Conservation (phyloP, 2,329 filamentous ascomycete species). For the Sclerotinia minor region DNA sequence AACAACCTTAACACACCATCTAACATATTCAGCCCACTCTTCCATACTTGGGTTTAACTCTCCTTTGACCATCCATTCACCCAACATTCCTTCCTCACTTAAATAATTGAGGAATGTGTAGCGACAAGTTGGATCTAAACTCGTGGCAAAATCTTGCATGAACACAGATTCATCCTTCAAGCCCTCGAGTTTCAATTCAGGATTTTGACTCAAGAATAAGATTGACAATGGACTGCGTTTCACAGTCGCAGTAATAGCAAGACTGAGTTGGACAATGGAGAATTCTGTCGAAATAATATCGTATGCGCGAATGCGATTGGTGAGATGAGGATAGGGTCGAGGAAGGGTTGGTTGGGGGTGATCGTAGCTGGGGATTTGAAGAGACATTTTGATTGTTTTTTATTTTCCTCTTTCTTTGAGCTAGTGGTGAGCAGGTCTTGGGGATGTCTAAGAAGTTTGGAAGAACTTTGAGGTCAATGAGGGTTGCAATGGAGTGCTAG, state of each 20-base stretch:
- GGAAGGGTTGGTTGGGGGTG: neutral
- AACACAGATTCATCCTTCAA: slow-evolving; percentile 1
- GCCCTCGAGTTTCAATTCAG: neutral
- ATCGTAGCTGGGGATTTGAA: slow-evolving; percentile 14
- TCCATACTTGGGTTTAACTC: slow-evolving; percentile 4
- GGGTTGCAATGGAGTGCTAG: neutral
- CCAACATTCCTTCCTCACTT: slow-evolving; percentile 12
- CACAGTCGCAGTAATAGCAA: slow-evolving; percentile 15
- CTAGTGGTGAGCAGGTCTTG: neutral
- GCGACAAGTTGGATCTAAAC: slow-evolving; percentile 20
- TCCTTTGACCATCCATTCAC: slow-evolving; percentile 17
- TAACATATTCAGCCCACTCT: slow-evolving; percentile 17
- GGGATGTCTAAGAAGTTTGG: neutral
- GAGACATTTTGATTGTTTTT: slow-evolving; percentile 17
- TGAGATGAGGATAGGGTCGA: neutral
- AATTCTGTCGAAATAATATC: slow-evolving; percentile 14
- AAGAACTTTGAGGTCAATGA: neutral
- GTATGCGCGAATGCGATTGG: neutral
- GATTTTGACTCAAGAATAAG: neutral
- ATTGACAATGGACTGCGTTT: slow-evolving; percentile 6
- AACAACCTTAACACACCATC: slow-evolving; percentile 10
- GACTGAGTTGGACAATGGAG: slow-evolving; percentile 20
- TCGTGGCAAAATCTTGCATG: slow-evolving; percentile 20
- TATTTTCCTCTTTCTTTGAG: neutral
- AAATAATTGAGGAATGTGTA: slow-evolving; percentile 24